Evolutionary conservation across 1,284 basidiomycete species (phyloP), one percentile per base, ranked within the genome.

Genomic region (Exobasidium cylindrosporum): DNA sequence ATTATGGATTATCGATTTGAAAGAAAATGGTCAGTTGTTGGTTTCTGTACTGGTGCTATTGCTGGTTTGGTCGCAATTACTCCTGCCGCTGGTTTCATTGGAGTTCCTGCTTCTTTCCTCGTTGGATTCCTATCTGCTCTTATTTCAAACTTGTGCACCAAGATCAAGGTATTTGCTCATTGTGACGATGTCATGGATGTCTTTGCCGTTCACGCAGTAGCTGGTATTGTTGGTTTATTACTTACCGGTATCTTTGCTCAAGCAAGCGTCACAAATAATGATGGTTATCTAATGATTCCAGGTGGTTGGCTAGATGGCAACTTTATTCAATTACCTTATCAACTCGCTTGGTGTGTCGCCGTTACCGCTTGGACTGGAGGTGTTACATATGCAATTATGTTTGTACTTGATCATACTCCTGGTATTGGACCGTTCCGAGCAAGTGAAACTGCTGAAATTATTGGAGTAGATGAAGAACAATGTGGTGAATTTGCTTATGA

Each of bases 91-190:
- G 77, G 80, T 17, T 73, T 70, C 87, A 54, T 89, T 81, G 76
- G 35, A 87, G 87, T 88, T 84, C 86, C 23, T 82, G 90, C 78
- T 17, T 76, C 81, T 0, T 83, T 95, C 7, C 82, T 93, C 24
- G 85, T 90, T 70, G 94, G 93, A 46, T 82, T 90, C 64, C 81
- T 90, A 31, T 85, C 89, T 1, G 90, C 90, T 1, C 85, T 83
- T 1, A 79, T 89, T 17, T 92, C 90, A 80, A 95, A 96, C 81
- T 89, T 91, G 82, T 88, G 89, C 35, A 95, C 93, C 2, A 88
- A 91, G 73, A 77, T 92, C 87, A 84, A 83, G 87, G 80, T 66
- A 46, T 69, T 63, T 61, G 65, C 81, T 62, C 82, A 83, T 23
- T 86, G 91, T 55, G 91, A 93, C 78, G 90, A 92, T 73, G 87